Percentiles rank a stretch among this genome's conserved stretches.
Evolutionary conservation across 164 flowering plant genomes (phyloP).

Genomic region (Aristolochia californica): DNA sequence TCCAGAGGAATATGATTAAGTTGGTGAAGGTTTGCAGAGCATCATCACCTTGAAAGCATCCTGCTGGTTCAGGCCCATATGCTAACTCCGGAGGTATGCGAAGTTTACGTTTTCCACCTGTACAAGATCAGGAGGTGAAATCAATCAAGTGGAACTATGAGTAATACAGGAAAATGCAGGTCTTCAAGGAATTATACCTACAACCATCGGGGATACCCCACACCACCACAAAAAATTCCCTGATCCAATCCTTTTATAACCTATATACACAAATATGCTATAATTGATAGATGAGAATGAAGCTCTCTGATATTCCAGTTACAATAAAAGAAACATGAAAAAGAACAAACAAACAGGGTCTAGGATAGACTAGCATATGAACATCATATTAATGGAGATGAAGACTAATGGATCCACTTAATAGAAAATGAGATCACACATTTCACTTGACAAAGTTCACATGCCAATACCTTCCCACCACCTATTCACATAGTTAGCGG

Average conservation of each 20-base stretch:
- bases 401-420: not conserved
- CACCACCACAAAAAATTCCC: constrained; percentile 79
- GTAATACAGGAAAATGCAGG: not conserved
- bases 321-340: not conserved
- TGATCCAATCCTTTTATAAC: constrained; percentile 80
- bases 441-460: not conserved
- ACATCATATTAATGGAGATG: not conserved
- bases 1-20: not conserved
- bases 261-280: constrained; percentile 17
- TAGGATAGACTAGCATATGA: not conserved
- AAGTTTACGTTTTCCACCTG: constrained; percentile 89
- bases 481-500: constrained; percentile 89
- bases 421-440: not conserved
- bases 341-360: not conserved
- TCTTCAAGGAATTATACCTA: constrained; percentile 43
- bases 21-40: not conserved
- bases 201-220: constrained; percentile 88
- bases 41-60: constrained; percentile 76
- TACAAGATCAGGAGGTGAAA: not conserved
- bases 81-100: constrained; percentile 80
- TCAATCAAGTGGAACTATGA: not conserved
- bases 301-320: not conserved
- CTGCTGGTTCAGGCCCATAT: constrained; percentile 96
- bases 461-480: constrained; percentile 58
- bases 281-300: not conserved